Evolutionary conservation across 225 moss, liverwort and hornwort species (phyloP), one percentile per base, ranked within the genome.

Genomic region (Asterella californica): DNA sequence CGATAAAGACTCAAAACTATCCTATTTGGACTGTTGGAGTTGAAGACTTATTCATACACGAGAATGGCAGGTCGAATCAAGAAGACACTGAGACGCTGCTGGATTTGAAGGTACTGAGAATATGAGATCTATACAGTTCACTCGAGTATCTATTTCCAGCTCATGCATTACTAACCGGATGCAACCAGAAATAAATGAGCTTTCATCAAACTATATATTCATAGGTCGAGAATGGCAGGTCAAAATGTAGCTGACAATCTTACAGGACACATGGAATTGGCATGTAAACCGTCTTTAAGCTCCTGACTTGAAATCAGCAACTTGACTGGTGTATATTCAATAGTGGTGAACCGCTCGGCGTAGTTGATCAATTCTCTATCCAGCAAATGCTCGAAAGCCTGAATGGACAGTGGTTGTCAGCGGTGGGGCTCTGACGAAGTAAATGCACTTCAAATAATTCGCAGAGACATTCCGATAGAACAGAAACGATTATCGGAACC

Each of bases 311-410:
- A 90, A 50, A 97, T 84, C 79, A 93, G 91, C 84, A 93, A 87
- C 81, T 92, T 91, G 71, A 92, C 92, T 65, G 95, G 83, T 53
- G 92, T 90, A 79, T 90, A 99, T 83, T 99, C 97, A 59, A 91
- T 67, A n/a, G 92, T 91, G 77, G 89, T 90, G 83, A 87, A 88
- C 27, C 91, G 90, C 63, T 99, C 97, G 33, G 90, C 83, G 81
- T 88, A 92, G 59, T 86, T 82, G 53, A 99, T 86, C 78, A 94
- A 45, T 59, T 99, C 92, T 77, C 89, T 91, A 71, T 92, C 91
- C 85, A 99, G 76, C 81, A 99, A 85, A 83, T 99, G 92, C 84
- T 94, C 93, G 81, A 94, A 99, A 49, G 97, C 94, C 96, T 96
- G 78, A 83, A 64, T 38, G 49, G 59, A n/a, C n/a, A 72, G 25